Percentiles rank a stretch among this genome's conserved stretches.
These are phyloP conservation scores for Penicillium cosmopolitanum DNA, from an alignment of 495 filamentous ascomycete genomes.

Conservation along the genomic window DNA sequence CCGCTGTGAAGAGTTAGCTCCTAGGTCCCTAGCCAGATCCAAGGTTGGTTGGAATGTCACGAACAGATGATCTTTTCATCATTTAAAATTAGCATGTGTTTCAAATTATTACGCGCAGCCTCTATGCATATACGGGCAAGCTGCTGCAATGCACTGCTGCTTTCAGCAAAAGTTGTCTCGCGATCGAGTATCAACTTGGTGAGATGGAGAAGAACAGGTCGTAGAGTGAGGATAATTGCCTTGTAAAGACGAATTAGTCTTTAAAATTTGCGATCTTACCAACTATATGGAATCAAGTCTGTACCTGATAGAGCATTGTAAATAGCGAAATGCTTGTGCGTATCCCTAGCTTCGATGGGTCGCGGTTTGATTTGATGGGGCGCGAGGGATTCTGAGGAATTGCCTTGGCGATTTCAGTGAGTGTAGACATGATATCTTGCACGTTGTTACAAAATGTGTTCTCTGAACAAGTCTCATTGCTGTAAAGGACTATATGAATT, in stretches of 20 bases:
- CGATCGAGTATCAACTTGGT: slow-evolving; percentile 8
- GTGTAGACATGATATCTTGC: slow-evolving; percentile 7
- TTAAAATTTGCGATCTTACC: no score
- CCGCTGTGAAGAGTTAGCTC: not conserved
- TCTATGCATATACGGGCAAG: slow-evolving; percentile 11
- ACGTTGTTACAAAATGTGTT: slow-evolving; percentile 3
- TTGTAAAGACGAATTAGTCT: not conserved
- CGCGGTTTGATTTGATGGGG: not conserved
- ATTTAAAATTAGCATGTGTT: slow-evolving; percentile 4
- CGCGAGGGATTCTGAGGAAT: not conserved
- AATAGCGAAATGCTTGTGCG: slow-evolving; percentile 8
- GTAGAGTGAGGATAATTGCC: slow-evolving; percentile 13
- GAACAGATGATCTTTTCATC: slow-evolving; percentile 13
- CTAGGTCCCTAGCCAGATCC: not conserved
- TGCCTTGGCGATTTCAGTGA: slow-evolving; percentile 2
- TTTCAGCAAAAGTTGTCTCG: slow-evolving; percentile 6
- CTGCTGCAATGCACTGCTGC: slow-evolving; percentile 2
- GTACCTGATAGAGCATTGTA: slow-evolving; percentile 13
- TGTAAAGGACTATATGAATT: slow-evolving; percentile 6
- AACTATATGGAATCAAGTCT: no score
- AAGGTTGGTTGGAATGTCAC: not conserved
- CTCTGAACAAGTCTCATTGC: slow-evolving; percentile 6
- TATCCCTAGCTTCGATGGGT: not conserved
- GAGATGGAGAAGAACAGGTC: slow-evolving; percentile 9
- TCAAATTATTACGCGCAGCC: slow-evolving; percentile 6